These are phyloP conservation scores for Fusarium protoensiforme DNA, from an alignment of 2,329 filamentous ascomycete species.

Conservation along the genomic window DNA sequence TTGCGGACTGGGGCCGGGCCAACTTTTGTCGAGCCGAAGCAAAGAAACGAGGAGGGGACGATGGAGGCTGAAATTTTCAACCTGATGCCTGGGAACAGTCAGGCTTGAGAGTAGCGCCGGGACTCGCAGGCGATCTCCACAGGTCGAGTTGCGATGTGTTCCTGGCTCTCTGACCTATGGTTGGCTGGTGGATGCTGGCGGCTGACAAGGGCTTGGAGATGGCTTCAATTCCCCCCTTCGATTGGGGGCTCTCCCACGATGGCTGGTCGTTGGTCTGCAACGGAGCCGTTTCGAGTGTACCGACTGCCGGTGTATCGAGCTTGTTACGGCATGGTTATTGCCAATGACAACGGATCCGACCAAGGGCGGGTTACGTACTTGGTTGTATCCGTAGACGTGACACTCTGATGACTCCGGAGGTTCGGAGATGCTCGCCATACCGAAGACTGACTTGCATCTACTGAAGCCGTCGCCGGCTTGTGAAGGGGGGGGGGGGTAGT, in stretches of 20 bases:
- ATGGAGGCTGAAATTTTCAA: neutral
- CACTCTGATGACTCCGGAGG: neutral
- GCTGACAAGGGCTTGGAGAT: neutral
- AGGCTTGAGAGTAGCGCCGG: neutral
- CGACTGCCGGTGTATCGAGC: neutral
- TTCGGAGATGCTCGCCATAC: neutral
- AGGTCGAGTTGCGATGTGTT: neutral
- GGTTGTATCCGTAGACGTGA: neutral
- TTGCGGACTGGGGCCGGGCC: neutral
- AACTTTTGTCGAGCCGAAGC: slow-evolving; percentile 5
- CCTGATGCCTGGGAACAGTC: neutral
- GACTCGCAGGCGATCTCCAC: neutral
- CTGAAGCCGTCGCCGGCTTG: neutral
- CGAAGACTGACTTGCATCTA: neutral
- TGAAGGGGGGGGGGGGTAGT: neutral
- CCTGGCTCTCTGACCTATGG: neutral
- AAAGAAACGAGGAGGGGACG: neutral
- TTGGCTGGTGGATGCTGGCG: neutral
- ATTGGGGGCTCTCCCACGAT: slow-evolving; percentile 8
- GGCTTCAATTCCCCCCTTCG: neutral
- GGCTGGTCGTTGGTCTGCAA: neutral
- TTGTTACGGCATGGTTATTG: neutral
- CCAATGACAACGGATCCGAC: neutral
- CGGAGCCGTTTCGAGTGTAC: neutral
- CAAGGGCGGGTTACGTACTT: neutral